Percentiles rank a stretch among this genome's conserved stretches.
Evolutionary conservation across 306 rosid species (phyloP).

Genomic region (Castanea sativa): DNA sequence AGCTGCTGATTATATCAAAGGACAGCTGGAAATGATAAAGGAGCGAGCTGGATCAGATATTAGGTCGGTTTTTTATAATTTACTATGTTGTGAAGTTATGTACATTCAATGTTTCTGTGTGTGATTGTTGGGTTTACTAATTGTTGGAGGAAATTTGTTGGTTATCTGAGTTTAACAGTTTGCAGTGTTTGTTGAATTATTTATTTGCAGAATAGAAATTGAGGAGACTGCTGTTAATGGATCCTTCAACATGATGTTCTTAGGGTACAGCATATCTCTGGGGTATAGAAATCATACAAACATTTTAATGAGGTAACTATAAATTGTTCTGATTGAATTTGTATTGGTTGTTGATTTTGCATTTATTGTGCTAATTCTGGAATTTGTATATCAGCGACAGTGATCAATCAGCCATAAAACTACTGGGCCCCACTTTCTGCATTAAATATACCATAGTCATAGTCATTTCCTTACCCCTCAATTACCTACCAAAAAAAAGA

Average conservation of each 20-base stretch:
- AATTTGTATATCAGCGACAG: neutral
- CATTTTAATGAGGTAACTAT: conserved; percentile 69
- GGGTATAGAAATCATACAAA: conserved; percentile 86
- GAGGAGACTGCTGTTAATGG: conserved; percentile 87
- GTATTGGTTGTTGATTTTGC: neutral
- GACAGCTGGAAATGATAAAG: conserved; percentile 63
- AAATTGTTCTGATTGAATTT: neutral
- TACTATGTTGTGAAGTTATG: neutral
- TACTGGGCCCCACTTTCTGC: neutral
- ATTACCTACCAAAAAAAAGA: no score
- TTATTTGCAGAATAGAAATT: conserved; percentile 73
- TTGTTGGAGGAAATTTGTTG: neutral
- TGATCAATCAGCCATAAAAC: neutral
- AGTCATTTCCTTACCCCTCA: no score
- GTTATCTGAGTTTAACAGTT: conserved; percentile 11
- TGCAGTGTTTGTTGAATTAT: conserved; percentile 4
- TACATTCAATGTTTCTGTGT: neutral
- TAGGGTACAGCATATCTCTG: conserved; percentile 71
- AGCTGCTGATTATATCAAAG: conserved; percentile 76
- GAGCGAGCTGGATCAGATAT: conserved; percentile 60
- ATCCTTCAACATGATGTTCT: conserved; percentile 82
- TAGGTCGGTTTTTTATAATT: conserved; percentile 39
- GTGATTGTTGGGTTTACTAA: neutral
- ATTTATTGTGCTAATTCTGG: neutral
- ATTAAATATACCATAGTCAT: no score